Percentiles rank a stretch among this genome's conserved stretches.
Conservation (phyloP, 257 asterid genomes). For the Ophiorrhiza pumila region DNA sequence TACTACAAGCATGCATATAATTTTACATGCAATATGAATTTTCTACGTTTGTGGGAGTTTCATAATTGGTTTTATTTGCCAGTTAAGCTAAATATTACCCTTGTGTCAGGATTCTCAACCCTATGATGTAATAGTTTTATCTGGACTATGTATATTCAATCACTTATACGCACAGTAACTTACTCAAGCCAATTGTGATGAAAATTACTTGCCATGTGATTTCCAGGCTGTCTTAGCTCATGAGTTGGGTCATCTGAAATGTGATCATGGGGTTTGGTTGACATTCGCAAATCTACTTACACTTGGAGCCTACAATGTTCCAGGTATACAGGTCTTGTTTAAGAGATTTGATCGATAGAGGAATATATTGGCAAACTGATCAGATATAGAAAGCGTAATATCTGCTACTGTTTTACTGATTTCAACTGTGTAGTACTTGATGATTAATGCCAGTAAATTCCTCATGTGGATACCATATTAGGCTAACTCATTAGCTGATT, state of each 20-base stretch:
- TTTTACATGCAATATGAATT: not conserved
- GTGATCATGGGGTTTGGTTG: slow-evolving; percentile 96
- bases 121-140: not conserved
- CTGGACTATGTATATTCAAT: not conserved
- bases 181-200: not conserved
- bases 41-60: not conserved
- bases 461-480: too few relatives aligned
- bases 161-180: not conserved
- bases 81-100: not conserved
- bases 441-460: not conserved
- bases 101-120: not conserved
- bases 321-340: slow-evolving; percentile 41
- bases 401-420: not conserved
- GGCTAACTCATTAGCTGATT: not conserved
- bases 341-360: not conserved
- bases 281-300: slow-evolving; percentile 86
- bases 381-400: not conserved
- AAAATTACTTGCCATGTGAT: slow-evolving; percentile 8
- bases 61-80: not conserved
- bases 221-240: slow-evolving; percentile 95
- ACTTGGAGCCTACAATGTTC: slow-evolving; percentile 79
- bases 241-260: slow-evolving; percentile 90
- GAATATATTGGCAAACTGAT: not conserved
- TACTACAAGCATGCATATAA: not conserved
- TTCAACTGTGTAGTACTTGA: not conserved